These are phyloP conservation scores for Ceratopteris richardii DNA, from an alignment of 75 land plant species.

Conservation along the genomic window DNA sequence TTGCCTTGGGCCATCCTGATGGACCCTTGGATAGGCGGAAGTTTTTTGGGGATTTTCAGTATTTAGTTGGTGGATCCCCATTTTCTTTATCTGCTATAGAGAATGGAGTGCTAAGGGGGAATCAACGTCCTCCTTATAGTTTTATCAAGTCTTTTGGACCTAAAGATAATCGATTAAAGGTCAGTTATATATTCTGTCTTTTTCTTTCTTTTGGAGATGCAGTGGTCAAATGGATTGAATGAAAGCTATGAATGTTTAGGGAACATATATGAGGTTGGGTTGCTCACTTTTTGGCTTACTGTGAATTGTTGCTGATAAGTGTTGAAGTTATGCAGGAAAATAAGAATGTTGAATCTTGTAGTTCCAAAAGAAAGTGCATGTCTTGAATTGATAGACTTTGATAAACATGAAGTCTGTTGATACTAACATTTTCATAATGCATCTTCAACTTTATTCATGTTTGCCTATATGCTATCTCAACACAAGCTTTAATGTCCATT, in stretches of 20 bases:
- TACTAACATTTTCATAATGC: too few species aligned
- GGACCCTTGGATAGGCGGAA: constrained; percentile 53
- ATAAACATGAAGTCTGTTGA: too few species aligned
- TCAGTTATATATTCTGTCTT: constrained; percentile 2
- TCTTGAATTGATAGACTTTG: too few species aligned
- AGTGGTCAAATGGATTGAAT: not conserved
- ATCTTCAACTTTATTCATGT: too few species aligned
- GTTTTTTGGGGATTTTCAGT: constrained; percentile 56
- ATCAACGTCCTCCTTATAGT: constrained; percentile 50
- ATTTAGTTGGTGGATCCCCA: constrained; percentile 58
- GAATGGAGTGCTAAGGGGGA: constrained; percentile 67
- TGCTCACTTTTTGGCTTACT: too few species aligned
- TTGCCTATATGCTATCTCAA: too few species aligned
- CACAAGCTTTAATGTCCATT: too few species aligned
- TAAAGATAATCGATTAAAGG: constrained; percentile 51
- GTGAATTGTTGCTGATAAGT: too few species aligned
- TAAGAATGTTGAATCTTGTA: too few species aligned
- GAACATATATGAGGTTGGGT: too few species aligned
- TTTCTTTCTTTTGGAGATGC: not conserved
- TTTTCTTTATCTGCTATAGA: constrained; percentile 54
- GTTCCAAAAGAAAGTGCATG: too few species aligned
- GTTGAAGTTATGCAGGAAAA: too few species aligned
- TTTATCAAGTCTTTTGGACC: constrained; percentile 41
- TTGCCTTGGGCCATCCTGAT: constrained; percentile 44
- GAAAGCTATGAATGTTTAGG: not conserved